Conservation (phyloP, 768 basidiomycete genomes). For the Pulveroboletus sp. region DNA sequence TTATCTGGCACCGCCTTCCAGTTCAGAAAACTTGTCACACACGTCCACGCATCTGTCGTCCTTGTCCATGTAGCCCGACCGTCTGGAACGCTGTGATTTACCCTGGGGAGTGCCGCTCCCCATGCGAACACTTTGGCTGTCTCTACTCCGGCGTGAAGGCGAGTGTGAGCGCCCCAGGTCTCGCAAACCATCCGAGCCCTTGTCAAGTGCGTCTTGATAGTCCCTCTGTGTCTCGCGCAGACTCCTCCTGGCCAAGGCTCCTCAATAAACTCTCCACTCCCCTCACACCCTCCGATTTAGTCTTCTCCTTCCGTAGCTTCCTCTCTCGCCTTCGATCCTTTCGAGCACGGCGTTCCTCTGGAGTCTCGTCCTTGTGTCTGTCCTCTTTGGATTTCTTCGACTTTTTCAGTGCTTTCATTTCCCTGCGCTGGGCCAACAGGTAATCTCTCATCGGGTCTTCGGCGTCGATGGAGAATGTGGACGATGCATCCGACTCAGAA, state of each 20-base stretch:
- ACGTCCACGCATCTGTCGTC: constrained; percentile 6
- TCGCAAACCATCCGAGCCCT: constrained; percentile 9
- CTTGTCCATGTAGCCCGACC: constrained; percentile 1
- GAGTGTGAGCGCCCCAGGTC: constrained; percentile 15
- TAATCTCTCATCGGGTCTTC: constrained; percentile 99
- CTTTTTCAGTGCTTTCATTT: constrained; percentile 62
- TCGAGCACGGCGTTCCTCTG: constrained; percentile 69
- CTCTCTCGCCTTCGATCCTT: constrained; percentile 73
- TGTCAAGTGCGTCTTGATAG: constrained; percentile 8
- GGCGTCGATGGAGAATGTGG: constrained; percentile 73
- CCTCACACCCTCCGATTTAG: constrained; percentile 56
- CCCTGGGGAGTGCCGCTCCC: constrained; percentile 19
- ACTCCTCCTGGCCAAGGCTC: constrained; percentile 31
- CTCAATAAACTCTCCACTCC: constrained; percentile 66
- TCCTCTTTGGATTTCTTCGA: constrained; percentile 56
- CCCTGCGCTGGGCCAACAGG: constrained; percentile 67
- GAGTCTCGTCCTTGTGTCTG: constrained; percentile 71
- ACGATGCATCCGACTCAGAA: constrained; percentile 63
- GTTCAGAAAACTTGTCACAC: background rate
- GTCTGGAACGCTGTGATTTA: constrained; percentile 3
- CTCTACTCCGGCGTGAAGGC: constrained; percentile 6
- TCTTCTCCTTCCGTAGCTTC: constrained; percentile 47
- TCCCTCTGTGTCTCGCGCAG: constrained; percentile 21
- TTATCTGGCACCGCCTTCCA: background rate
- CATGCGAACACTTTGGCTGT: constrained; percentile 6